Evolutionary conservation across 345 rosid genomes (phyloP).

Genomic region (Eucalyptus tenuipes): DNA sequence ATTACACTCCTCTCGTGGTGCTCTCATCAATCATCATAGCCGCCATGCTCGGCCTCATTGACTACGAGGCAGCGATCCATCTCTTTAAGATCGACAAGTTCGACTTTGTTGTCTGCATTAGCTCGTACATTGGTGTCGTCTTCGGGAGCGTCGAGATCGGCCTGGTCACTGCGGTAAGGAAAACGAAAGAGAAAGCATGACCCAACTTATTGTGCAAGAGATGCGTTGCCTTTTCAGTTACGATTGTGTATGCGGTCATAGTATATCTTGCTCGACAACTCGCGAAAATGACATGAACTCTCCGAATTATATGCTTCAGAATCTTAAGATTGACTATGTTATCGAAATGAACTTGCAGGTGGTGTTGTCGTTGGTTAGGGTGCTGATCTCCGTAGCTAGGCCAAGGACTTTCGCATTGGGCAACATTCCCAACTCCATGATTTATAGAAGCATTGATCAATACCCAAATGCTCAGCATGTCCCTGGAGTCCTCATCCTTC

Average conservation of each 20-base stretch:
- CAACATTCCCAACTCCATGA: constrained; percentile 67
- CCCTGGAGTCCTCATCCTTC: constrained; percentile 74
- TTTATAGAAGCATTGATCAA: constrained; percentile 72
- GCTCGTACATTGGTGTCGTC: constrained; percentile 76
- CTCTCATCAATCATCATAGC: constrained; percentile 68
- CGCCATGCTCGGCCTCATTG: constrained; percentile 94
- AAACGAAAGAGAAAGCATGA: background rate
- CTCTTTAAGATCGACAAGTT: constrained; percentile 82
- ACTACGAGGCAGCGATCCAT: constrained; percentile 72
- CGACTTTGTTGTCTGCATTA: constrained; percentile 70
- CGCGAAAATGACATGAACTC: background rate
- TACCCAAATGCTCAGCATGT: constrained; percentile 46
- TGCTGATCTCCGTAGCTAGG: constrained; percentile 67
- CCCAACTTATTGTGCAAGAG: background rate
- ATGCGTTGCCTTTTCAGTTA: background rate
- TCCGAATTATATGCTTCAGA: background rate
- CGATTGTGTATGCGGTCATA: background rate
- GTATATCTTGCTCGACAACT: background rate
- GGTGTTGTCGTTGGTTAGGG: constrained; percentile 49
- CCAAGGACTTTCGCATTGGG: constrained; percentile 67
- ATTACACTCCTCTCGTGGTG: constrained; percentile 89
- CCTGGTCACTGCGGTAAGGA: constrained; percentile 51
- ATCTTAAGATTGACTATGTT: background rate
- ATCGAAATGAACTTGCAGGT: constrained; percentile 26
- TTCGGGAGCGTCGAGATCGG: constrained; percentile 83